These are phyloP conservation scores for Mortierella sp. DNA, from an alignment of 371 early-diverging fungal genomes.

Conservation along the genomic window DNA sequence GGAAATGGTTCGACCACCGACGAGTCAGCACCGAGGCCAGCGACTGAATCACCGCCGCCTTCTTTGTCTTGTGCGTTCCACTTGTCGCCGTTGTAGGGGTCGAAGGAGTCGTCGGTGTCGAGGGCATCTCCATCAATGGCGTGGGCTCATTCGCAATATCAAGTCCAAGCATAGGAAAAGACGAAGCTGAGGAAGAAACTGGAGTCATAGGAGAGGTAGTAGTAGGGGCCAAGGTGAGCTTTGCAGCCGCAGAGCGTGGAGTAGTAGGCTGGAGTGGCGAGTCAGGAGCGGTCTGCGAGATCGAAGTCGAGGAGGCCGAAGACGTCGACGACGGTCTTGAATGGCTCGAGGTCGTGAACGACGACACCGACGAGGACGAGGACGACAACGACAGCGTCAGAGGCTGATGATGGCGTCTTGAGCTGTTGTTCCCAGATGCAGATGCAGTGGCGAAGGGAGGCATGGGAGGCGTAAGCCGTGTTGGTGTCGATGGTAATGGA, in stretches of 20 bases:
- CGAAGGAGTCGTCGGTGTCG: background rate
- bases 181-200: background rate
- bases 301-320: slow-evolving; percentile 23
- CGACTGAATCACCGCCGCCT: slow-evolving; percentile 18
- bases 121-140: background rate
- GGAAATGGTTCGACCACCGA: slow-evolving; percentile 28
- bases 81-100: background rate
- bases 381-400: slow-evolving; percentile 8
- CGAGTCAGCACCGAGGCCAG: slow-evolving; percentile 35
- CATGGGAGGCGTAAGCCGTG: slow-evolving; percentile 14
- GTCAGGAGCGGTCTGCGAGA: slow-evolving; percentile 7
- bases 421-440: background rate
- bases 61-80: slow-evolving; percentile 13
- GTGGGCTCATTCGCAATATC: background rate
- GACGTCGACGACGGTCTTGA: slow-evolving; percentile 42
- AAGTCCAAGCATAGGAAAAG: background rate
- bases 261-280: background rate
- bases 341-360: slow-evolving; percentile 9
- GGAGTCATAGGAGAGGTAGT: background rate
- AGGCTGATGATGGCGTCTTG: slow-evolving; percentile 8
- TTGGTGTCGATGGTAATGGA: slow-evolving; percentile 10
- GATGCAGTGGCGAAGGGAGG: slow-evolving; percentile 16
- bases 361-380: slow-evolving; percentile 23
- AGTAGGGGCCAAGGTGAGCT: background rate
- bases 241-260: background rate